Evolutionary conservation across 371 early-diverging fungal species (phyloP), one percentile per base, ranked within the genome.

Genomic region (Lichtheimia hyalospora): DNA sequence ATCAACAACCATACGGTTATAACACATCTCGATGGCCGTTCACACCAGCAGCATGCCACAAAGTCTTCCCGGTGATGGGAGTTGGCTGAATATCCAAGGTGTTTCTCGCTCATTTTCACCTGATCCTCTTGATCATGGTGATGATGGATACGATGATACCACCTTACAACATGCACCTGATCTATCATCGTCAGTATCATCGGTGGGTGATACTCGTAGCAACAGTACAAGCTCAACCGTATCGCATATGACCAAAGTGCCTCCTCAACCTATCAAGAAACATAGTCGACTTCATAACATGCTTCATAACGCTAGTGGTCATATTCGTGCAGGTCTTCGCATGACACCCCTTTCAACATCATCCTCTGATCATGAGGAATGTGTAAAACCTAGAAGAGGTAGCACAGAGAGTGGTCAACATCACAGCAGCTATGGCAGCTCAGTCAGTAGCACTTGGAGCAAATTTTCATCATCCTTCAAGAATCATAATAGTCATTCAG

Each of bases 151-250:
- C 34, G 28, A 49, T 28, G 42, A 20, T 44, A 16, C 40, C 18
- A 34, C 34, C 34, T 34, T 34, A 34, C 34, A 34, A 34, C 54
- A 46, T n/a, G 39, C 55, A 42, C 65, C 59, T 59, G 66, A 44
- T 15, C 58, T 58, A n/a, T 66, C 55, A 48, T 62, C 54, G 14
- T 67, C 68, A 15, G 56, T 58, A 25, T 57, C 57, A 6, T 61
- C 54, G 18, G 49, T 55, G 27, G 70, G 66, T 54, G 68, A 58
- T 46, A 70, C 49, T 63, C 66, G 49, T 54, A 68, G 58, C 60
- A 75, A 57, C 69, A 79, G 61, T 54, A 34, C 34, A 4, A 46
- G 68, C 63, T 60, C 60, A 48, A 49, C 69, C 55, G 55, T 74
- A 52, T 63, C 74, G 60, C 49, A 71, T 50, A 62, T 61, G 25